Evolutionary conservation across 345 rosid species (phyloP).

Genomic region (Populus tremula): DNA sequence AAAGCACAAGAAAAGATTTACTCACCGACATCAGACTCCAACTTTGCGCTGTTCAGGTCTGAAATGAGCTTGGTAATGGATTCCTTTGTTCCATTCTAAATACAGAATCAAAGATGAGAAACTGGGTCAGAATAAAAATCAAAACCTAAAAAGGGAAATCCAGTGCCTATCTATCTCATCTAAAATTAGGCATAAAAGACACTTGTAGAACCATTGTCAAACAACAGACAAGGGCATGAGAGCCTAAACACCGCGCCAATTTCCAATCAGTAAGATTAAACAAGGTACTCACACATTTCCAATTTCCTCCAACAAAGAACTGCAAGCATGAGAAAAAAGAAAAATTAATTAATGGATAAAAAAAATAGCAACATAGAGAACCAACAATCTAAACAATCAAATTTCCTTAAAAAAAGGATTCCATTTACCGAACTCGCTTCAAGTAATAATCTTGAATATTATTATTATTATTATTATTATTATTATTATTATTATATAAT

Average conservation of each 20-base stretch:
- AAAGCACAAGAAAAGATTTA: not conserved
- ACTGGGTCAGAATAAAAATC: not conserved
- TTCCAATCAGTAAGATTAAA: not conserved
- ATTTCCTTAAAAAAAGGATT: not conserved
- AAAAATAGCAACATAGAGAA: not conserved
- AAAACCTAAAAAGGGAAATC: constrained; percentile 8
- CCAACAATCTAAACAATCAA: not conserved
- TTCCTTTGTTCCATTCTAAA: constrained; percentile 90
- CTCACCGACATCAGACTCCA: constrained; percentile 95
- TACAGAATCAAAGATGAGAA: constrained; percentile 2
- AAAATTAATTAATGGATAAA: not conserved
- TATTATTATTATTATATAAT: not conserved
- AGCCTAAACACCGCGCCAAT: not conserved
- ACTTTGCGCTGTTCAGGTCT: constrained; percentile 71
- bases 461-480: too few species aligned
- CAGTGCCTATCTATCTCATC: not conserved
- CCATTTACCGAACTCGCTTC: too few species aligned
- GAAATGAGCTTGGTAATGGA: constrained; percentile 84
- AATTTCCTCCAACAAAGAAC: constrained; percentile 99
- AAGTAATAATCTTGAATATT: too few species aligned
- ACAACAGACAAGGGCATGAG: not conserved
- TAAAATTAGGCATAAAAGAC: not conserved
- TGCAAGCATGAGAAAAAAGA: constrained; percentile 42
- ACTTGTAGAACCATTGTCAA: not conserved
- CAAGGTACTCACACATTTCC: constrained; percentile 86